Conservation (phyloP, 192 early-diverging fungal genomes). For the Coemansia sp. region DNA sequence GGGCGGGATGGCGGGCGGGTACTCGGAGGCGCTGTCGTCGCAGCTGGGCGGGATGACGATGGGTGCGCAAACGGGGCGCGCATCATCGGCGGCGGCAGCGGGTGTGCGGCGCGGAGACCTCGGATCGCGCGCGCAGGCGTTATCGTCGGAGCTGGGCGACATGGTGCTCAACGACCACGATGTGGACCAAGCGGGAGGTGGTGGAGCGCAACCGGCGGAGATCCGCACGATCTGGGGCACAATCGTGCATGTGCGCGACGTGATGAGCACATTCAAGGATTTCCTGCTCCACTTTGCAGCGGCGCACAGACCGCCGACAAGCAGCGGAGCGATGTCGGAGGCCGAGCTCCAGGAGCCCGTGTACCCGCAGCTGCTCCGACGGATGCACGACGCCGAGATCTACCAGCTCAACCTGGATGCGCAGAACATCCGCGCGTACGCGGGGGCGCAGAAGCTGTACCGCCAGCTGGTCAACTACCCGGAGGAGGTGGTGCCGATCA, state of each 20-base stretch:
- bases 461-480: conserved; percentile 89
- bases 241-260: conserved; percentile 83
- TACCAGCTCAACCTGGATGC: conserved; percentile 89
- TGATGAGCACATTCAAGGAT: conserved; percentile 74
- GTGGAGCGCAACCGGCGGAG: conserved; percentile 24
- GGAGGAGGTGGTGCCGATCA: conserved; percentile 90
- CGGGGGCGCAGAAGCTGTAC: conserved; percentile 65
- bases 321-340: conserved; percentile 26
- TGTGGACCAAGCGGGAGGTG: background rate
- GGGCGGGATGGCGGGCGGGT: conserved; percentile 31
- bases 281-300: conserved; percentile 77
- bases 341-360: conserved; percentile 63
- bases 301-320: conserved; percentile 54
- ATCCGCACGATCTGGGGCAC: conserved; percentile 90
- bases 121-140: conserved; percentile 35
- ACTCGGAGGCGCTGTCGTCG: conserved; percentile 43
- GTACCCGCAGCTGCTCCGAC: conserved; percentile 71
- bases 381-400: conserved; percentile 68
- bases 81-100: background rate
- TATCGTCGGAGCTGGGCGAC: conserved; percentile 49
- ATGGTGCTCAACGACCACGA: conserved; percentile 4
- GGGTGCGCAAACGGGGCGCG: conserved; percentile 12
- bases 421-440: conserved; percentile 73
- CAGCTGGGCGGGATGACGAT: conserved; percentile 46
- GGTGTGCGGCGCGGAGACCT: conserved; percentile 43